Evolutionary conservation across 2,329 filamentous ascomycete genomes (phyloP), one percentile per base, ranked within the genome.

Genomic region (Diaporthe destruens): DNA sequence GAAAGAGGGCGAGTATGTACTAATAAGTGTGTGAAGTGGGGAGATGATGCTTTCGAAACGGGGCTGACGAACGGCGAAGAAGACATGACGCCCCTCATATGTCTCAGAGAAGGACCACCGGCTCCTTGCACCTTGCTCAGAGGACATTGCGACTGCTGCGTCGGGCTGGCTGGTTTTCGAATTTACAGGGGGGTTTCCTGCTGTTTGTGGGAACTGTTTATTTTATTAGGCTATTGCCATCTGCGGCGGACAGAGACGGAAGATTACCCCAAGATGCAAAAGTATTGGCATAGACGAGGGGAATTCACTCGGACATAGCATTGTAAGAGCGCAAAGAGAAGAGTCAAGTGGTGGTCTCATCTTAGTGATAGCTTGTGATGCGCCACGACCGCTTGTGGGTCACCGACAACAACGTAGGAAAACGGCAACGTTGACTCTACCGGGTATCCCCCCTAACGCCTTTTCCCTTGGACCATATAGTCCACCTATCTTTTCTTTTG

Each of bases 1-100:
- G 55, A 4, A 76, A 77, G 61, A 72, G 75, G 16, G 68, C 67
- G 7, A 75, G 73, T n/a, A 72, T 68, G 51, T 68, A 68, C 18
- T 56, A 34, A 53, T 18, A 7, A 23, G 12, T n/a, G 47, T 18
- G n/a, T 51, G n/a, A 18, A 9, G 23, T 20, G 25, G n/a, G n/a
- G 3, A 42, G 12, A 11, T 1, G 1, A 2, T 6, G 44, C 23
- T 25, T 32, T 25, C 36, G 20, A 47, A 36, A 4, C 32, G 34
- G 44, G 9, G 18, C 51, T n/a, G 14, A 5, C 16, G n/a, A 32
- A 32, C 9, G 23, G 34, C 12, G 23, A 32, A 51, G 36, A 1
- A 49, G n/a, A 34, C n/a, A 53, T 29, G 16, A n/a, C 44, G 20
- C 39, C 44, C 36, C 14, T 44, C 42, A 34, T 8, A 18, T 32